phyloP scores from a whole-genome alignment of 2,329 filamentous ascomycete genomes.

The Colletotrichum neosansevieriae region DNA sequence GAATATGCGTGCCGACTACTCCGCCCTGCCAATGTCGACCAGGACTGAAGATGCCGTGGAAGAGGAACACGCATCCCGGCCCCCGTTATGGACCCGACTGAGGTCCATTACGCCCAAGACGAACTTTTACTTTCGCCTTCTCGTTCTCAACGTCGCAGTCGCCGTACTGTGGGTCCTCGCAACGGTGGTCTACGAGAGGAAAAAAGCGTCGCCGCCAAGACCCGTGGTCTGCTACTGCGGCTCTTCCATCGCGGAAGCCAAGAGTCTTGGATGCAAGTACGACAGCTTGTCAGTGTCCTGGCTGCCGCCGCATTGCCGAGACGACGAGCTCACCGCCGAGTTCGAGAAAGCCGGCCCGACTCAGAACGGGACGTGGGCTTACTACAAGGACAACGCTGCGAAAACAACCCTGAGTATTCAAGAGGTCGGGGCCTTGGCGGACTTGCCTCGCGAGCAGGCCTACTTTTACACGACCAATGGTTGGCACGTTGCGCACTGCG shows the following conservation, averaged over 20 bases:
- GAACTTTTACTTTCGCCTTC: background rate
- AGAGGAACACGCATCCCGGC: background rate
- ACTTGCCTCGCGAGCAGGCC: background rate
- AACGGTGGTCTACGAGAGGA: constrained; percentile 5
- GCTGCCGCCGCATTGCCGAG: constrained; percentile 5
- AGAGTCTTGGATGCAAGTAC: background rate
- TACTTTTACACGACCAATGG: constrained; percentile 5
- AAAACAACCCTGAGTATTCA: background rate
- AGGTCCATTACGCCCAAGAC: background rate
- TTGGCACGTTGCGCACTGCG: constrained; percentile 7
- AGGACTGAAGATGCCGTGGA: background rate
- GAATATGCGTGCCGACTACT: constrained; percentile 11
- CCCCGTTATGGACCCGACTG: background rate
- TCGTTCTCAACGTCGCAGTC: constrained; percentile 9
- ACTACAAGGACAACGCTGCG: background rate
- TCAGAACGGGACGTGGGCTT: background rate
- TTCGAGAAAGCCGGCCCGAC: constrained; percentile 4
- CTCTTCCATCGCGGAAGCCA: constrained; percentile 4
- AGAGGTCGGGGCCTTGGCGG: background rate
- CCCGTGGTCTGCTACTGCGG: constrained; percentile 10
- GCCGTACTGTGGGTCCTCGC: constrained; percentile 7
- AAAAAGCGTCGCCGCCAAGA: background rate
- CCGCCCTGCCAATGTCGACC: background rate
- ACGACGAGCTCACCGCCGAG: constrained; percentile 11
- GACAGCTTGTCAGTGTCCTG: constrained; percentile 3